Base-by-base conservation (phyloP, 2,329 filamentous ascomycete genomes). In the Trichoderma gracile region DNA sequence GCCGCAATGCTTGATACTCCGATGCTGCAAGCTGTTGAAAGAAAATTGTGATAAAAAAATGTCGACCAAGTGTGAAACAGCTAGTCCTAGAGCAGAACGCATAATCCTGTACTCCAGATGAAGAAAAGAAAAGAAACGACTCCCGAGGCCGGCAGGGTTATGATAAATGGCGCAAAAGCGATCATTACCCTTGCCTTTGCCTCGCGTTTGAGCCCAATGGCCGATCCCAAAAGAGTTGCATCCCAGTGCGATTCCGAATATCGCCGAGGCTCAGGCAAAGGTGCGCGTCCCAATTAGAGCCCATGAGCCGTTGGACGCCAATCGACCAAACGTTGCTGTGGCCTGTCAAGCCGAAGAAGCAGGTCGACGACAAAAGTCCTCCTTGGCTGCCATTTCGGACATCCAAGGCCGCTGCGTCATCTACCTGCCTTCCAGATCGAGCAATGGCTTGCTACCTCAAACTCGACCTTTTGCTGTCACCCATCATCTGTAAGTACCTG, bases 101-200 rank as follows among this genome's bases (percentile, higher is more conserved):
- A 52, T 27, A 4, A 25, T 50, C 23, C 45, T 42, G n/a, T 42
- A 45, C 25, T 5, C n/a, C n/a, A n/a, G n/a, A n/a, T n/a, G n/a
- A n/a, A 63, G 47, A 27, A 15, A 40, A 53, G 38, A 49, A 14
- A 53, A 54, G 9, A 56, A 30, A 49, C 19, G 12, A 54, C 30
- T 30, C 21, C 43, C 19, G 8, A 49, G 54, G 23, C 53, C 23
- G 30, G 12, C 23, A 9, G 12, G 23, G 23, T 17, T 25, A 25
- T 25, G 33, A 40, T 45, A 66, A 66, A 66, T 66, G 30, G 54
- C 64, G 64, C 64, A 66, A 49, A 64, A 17, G 27, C 14, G 21
- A 19, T 30, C 63, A 21, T 25, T 53, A n/a, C n/a, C n/a, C n/a
- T 5, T 25, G n/a, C 25, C 50, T 40, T 54, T 33, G 47, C 42